Evolutionary conservation across 1,284 basidiomycete genomes (phyloP).

Genomic region (Hypsizygus ulmarius): DNA sequence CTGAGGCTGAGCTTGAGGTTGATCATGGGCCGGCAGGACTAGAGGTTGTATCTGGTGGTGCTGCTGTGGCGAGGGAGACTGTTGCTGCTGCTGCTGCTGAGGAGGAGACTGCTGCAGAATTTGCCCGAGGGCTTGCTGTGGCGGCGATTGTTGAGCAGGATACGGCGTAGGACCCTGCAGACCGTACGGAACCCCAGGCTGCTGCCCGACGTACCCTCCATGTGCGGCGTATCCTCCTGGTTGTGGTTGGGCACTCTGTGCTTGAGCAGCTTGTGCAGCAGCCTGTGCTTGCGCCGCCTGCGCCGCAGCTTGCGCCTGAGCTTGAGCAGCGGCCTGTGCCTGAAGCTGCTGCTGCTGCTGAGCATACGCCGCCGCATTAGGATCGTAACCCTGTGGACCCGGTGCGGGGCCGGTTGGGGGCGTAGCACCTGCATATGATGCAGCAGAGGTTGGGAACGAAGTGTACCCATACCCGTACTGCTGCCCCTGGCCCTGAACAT

Average conservation of each 20-base stretch:
- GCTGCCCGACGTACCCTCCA: conserved; percentile 14
- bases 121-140: conserved; percentile 14
- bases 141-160: conserved; percentile 16
- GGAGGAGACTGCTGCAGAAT: conserved; percentile 10
- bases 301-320: too few relatives aligned
- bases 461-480: conserved; percentile 36
- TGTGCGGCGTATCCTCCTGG: conserved; percentile 3
- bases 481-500: conserved; percentile 36
- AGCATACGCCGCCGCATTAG: conserved; percentile 13
- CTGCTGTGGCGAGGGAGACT: conserved; percentile 9
- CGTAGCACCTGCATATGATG: too few relatives aligned
- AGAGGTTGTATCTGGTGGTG: conserved; percentile 16
- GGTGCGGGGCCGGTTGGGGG: conserved; percentile 12
- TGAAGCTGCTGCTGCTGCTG: conserved; percentile 24
- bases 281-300: too few relatives aligned
- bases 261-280: too few relatives aligned
- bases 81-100: conserved; percentile 17
- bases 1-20: conserved; percentile 18
- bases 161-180: conserved; percentile 19
- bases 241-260: not conserved
- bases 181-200: conserved; percentile 17
- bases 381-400: conserved; percentile 18
- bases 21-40: conserved; percentile 19
- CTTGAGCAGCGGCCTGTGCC: conserved; percentile 7
- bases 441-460: conserved; percentile 33